phyloP scores from a whole-genome alignment of 2,329 filamentous ascomycete genomes.

The Diaporthe citrichinensis region DNA sequence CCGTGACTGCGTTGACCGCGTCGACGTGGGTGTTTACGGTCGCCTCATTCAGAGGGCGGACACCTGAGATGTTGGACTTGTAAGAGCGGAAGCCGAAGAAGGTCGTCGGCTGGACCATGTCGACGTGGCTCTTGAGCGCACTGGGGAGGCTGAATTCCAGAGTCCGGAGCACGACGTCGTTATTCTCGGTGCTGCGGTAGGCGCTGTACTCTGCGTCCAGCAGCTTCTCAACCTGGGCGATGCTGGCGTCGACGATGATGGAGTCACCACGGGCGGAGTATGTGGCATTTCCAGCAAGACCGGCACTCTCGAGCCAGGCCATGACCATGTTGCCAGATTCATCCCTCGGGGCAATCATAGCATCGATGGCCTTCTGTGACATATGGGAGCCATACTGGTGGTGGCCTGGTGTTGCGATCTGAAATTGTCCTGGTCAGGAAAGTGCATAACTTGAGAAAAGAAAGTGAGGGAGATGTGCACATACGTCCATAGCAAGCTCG shows the following conservation, averaged over 20 bases:
- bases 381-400: slow-evolving; percentile 46
- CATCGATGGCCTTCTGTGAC: slow-evolving; percentile 44
- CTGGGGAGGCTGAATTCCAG: slow-evolving; percentile 39
- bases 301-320: slow-evolving; percentile 44
- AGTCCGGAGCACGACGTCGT: slow-evolving; percentile 40
- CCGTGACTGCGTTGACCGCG: slow-evolving; percentile 37
- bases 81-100: slow-evolving; percentile 41
- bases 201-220: slow-evolving; percentile 46
- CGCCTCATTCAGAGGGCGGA: slow-evolving; percentile 26
- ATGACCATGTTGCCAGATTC: slow-evolving; percentile 44
- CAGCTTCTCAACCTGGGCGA: slow-evolving; percentile 56
- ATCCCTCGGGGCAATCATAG: slow-evolving; percentile 44
- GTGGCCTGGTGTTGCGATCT: slow-evolving; percentile 46
- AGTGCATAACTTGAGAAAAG: background rate
- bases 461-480: background rate
- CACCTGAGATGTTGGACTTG: slow-evolving; percentile 30
- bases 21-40: background rate
- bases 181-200: slow-evolving; percentile 45
- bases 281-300: slow-evolving; percentile 41
- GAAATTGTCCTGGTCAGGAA: background rate
- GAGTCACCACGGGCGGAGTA: slow-evolving; percentile 54
- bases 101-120: slow-evolving; percentile 41
- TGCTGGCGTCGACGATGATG: slow-evolving; percentile 57
- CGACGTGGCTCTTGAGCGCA: slow-evolving; percentile 35
- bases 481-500: slow-evolving; percentile 31